Evolutionary conservation across 2,329 filamentous ascomycete genomes (phyloP).

Genomic region (Biscogniauxia sp.): DNA sequence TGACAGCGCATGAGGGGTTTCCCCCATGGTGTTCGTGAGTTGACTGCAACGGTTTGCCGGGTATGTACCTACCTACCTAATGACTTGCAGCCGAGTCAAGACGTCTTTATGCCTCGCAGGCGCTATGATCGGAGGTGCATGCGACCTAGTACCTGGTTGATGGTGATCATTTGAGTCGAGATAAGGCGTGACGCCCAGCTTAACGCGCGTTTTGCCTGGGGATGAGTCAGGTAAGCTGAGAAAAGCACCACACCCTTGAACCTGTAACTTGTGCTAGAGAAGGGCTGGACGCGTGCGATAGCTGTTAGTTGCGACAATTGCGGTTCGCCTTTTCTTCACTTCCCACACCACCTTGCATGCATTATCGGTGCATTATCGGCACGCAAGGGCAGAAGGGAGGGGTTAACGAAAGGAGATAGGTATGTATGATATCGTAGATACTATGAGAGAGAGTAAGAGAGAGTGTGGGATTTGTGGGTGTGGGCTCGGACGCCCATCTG

Average conservation of each 20-base stretch:
- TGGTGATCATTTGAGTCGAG: no score
- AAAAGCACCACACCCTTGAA: neutral
- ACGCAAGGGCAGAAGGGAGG: slow-evolving; percentile 20
- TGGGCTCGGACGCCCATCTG: slow-evolving; percentile 16
- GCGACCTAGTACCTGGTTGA: no score
- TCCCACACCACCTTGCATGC: slow-evolving; percentile 6
- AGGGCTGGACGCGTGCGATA: neutral
- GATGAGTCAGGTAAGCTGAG: neutral
- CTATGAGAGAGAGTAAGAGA: neutral
- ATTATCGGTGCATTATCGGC: slow-evolving; percentile 21
- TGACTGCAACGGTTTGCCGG: neutral
- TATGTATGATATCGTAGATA: neutral
- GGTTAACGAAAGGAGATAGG: slow-evolving; percentile 3
- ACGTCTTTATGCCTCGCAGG: neutral
- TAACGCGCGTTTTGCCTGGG: neutral
- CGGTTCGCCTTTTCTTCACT: neutral
- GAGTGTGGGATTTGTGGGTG: neutral
- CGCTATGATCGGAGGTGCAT: neutral
- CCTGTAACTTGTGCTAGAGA: neutral
- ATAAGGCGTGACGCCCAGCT: no score
- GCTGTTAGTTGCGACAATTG: neutral
- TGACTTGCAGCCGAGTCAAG: neutral
- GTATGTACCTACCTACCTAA: neutral
- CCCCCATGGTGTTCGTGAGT: neutral
- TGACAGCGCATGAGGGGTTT: neutral